Evolutionary conservation across 768 basidiomycete species (phyloP).

Genomic region (Thelephora ganbajun): DNA sequence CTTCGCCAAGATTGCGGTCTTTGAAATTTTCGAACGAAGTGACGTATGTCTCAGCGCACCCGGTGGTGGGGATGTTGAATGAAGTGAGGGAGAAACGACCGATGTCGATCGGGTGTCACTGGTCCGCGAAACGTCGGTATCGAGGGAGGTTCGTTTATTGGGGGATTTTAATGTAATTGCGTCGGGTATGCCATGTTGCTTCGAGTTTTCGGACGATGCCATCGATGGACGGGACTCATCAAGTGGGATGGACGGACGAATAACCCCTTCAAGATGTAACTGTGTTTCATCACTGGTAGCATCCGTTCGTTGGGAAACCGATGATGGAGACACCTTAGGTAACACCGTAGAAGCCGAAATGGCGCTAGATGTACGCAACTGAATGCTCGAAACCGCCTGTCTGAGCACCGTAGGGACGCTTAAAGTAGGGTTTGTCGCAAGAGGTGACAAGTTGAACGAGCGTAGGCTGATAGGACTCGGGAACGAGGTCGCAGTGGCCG

Average conservation of each 20-base stretch:
- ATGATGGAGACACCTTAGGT: not conserved
- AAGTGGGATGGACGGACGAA: not conserved
- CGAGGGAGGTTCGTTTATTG: not conserved
- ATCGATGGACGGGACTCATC: not conserved
- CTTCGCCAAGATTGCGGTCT: not conserved
- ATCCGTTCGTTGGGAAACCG: not conserved
- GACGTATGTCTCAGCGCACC: not conserved
- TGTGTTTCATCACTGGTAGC: not conserved
- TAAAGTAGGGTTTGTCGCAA: slow-evolving; percentile 5
- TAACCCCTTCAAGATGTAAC: not conserved
- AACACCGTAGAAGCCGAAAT: not conserved
- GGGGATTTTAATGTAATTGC: not conserved
- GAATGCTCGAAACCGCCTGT: not conserved
- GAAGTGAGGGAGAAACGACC: not conserved
- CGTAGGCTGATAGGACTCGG: slow-evolving; percentile 1
- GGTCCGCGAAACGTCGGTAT: not conserved
- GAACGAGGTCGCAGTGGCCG: not conserved
- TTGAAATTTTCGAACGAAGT: not conserved
- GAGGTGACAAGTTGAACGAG: not conserved
- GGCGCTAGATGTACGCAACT: not conserved
- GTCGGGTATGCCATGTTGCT: too few relatives aligned
- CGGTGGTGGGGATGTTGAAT: not conserved
- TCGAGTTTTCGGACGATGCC: not conserved
- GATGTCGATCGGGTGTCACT: not conserved
- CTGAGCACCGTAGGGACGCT: not conserved